phyloP scores from a whole-genome alignment of 2,329 filamentous ascomycete genomes.

The Microsporum ferrugineum region DNA sequence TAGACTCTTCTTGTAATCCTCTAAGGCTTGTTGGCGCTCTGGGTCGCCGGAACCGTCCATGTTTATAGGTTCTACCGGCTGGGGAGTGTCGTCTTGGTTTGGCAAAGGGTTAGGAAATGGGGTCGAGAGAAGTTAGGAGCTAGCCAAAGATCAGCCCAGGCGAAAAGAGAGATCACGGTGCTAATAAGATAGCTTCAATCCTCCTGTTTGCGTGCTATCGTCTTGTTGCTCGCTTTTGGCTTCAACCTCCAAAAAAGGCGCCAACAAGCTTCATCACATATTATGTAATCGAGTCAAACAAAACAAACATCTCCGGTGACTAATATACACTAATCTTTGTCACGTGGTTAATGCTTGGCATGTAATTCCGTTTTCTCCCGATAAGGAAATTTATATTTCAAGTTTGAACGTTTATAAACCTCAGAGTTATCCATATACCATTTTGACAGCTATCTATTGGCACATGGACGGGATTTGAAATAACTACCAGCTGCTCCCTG shows the following conservation, averaged over 20 bases:
- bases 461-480: background rate
- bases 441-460: too few species aligned
- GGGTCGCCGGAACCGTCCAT: slow-evolving; percentile 36
- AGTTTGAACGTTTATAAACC: too few species aligned
- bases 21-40: slow-evolving; percentile 56
- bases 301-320: background rate
- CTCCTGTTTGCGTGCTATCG: background rate
- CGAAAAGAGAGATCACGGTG: background rate
- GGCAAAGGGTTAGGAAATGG: background rate
- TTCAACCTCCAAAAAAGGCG: background rate
- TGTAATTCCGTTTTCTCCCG: too few species aligned
- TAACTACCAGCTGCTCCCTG: background rate
- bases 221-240: background rate
- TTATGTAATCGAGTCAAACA: background rate
- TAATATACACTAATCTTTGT: too few species aligned
- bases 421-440: too few species aligned
- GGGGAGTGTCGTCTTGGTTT: background rate
- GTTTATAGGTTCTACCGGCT: background rate
- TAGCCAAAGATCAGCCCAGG: background rate
- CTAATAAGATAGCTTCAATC: background rate
- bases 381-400: too few species aligned
- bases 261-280: background rate
- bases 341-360: too few species aligned
- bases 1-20: slow-evolving; percentile 67
- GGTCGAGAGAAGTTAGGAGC: too few species aligned